These are phyloP conservation scores for Echeveria elegans DNA, from an alignment of 164 flowering plant species.

Conservation along the genomic window DNA sequence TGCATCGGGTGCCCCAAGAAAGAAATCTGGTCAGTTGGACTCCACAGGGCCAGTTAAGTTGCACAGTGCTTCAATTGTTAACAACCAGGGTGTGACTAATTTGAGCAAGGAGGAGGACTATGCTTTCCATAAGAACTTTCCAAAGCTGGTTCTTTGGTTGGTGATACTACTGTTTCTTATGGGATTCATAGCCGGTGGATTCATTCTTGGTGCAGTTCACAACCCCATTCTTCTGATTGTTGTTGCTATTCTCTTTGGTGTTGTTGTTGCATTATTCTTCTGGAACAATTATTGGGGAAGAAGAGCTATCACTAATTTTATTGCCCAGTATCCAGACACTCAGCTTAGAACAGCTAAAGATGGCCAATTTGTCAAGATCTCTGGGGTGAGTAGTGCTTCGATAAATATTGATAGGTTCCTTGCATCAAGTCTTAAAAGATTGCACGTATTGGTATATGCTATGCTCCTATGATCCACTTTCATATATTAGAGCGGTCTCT, in stretches of 20 bases:
- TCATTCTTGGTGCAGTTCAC: conserved; percentile 86
- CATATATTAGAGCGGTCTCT: neutral
- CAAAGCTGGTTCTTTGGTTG: conserved; percentile 64
- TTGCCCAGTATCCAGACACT: conserved; percentile 83
- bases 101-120: conserved; percentile 71
- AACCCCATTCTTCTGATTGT: conserved; percentile 84
- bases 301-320: conserved; percentile 64
- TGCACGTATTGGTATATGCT: neutral
- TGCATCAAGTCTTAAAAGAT: neutral
- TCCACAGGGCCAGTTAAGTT: conserved; percentile 51
- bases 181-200: conserved; percentile 94
- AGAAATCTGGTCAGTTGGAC: conserved; percentile 74
- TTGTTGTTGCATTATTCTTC: conserved; percentile 56
- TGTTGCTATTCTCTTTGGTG: conserved; percentile 63
- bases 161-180: conserved; percentile 67
- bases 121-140: conserved; percentile 65
- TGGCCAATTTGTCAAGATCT: conserved; percentile 91
- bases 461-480: too few relatives aligned
- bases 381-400: conserved; percentile 68
- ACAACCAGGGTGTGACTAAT: conserved; percentile 79
- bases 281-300: conserved; percentile 85
- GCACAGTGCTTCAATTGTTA: conserved; percentile 43
- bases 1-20: conserved; percentile 83
- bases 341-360: conserved; percentile 88
- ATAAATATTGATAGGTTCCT: neutral